phyloP scores from a whole-genome alignment of 257 asterid genomes.

The Craterostigma plantagineum region DNA sequence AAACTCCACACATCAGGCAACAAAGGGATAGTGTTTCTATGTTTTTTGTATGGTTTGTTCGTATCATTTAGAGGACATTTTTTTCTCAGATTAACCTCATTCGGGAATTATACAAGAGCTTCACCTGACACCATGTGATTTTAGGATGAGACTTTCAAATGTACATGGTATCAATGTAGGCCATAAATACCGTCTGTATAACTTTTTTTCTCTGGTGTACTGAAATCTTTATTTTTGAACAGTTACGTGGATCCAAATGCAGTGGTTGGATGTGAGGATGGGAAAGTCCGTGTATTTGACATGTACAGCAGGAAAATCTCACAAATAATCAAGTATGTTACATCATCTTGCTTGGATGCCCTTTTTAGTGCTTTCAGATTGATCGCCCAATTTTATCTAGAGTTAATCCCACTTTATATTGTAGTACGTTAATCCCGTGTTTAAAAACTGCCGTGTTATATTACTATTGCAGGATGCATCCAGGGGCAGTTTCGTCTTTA shows the following conservation, averaged over 20 bases:
- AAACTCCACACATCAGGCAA: too few relatives aligned
- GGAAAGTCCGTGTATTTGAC: constrained; percentile 80
- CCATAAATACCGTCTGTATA: too few relatives aligned
- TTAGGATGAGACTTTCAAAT: too few relatives aligned
- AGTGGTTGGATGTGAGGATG: constrained; percentile 86
- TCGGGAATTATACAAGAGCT: too few relatives aligned
- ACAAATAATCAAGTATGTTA: constrained; percentile 63
- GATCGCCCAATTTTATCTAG: background rate
- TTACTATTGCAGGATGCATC: constrained; percentile 56
- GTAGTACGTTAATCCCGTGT: too few relatives aligned
- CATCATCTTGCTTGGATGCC: constrained; percentile 1
- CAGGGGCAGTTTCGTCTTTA: constrained; percentile 59
- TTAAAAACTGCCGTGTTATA: background rate
- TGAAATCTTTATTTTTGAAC: constrained; percentile 12
- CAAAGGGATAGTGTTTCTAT: too few relatives aligned
- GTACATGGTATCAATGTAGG: too few relatives aligned
- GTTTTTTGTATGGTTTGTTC: too few relatives aligned
- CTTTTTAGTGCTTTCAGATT: background rate
- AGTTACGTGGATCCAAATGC: constrained; percentile 92
- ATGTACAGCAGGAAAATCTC: constrained; percentile 86
- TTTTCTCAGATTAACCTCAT: too few relatives aligned
- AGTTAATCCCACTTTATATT: too few relatives aligned
- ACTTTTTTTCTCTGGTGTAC: too few relatives aligned
- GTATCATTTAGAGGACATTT: too few relatives aligned
- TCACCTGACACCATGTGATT: background rate